phyloP scores from a whole-genome alignment of 768 basidiomycete species.

The Polyporus arcularius region DNA sequence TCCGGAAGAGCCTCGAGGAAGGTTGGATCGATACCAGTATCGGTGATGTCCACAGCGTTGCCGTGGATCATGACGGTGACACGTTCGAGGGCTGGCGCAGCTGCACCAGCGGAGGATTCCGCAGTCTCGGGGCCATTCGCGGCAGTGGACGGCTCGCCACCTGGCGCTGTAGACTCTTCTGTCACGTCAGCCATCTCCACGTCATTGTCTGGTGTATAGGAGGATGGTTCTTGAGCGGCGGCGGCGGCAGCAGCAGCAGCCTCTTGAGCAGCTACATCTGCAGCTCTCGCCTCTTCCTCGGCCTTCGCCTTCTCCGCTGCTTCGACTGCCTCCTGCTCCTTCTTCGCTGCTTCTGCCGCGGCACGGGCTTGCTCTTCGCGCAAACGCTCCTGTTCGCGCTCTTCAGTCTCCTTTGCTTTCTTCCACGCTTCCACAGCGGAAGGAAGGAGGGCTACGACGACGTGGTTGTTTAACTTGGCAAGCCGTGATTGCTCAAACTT shows the following conservation, averaged over 20 bases:
- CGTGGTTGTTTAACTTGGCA: conserved; percentile 67
- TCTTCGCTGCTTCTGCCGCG: conserved; percentile 47
- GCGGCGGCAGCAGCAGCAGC: conserved; percentile 10
- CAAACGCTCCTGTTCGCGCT: conserved; percentile 39
- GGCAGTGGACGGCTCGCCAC: conserved; percentile 16
- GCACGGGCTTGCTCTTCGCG: conserved; percentile 54
- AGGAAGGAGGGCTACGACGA: conserved; percentile 75
- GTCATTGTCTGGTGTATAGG: conserved; percentile 8
- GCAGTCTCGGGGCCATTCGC: conserved; percentile 20
- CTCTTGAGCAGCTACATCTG: conserved; percentile 20
- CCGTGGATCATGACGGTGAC: conserved; percentile 92
- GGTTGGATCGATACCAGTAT: conserved; percentile 97
- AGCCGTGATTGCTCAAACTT: conserved; percentile 70
- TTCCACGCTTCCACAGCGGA: conserved; percentile 70
- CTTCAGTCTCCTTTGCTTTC: conserved; percentile 32
- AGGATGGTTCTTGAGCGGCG: neutral
- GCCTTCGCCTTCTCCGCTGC: conserved; percentile 40
- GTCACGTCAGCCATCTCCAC: conserved; percentile 13
- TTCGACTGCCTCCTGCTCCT: conserved; percentile 36
- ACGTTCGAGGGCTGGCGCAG: conserved; percentile 49
- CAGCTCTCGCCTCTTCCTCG: conserved; percentile 33
- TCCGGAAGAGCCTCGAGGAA: conserved; percentile 98
- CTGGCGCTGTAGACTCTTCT: neutral
- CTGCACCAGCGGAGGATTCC: conserved; percentile 23
- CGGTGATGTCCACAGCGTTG: conserved; percentile 93